These are phyloP conservation scores for Acidiella bohemica DNA, from an alignment of 495 filamentous ascomycete genomes.

Conservation along the genomic window DNA sequence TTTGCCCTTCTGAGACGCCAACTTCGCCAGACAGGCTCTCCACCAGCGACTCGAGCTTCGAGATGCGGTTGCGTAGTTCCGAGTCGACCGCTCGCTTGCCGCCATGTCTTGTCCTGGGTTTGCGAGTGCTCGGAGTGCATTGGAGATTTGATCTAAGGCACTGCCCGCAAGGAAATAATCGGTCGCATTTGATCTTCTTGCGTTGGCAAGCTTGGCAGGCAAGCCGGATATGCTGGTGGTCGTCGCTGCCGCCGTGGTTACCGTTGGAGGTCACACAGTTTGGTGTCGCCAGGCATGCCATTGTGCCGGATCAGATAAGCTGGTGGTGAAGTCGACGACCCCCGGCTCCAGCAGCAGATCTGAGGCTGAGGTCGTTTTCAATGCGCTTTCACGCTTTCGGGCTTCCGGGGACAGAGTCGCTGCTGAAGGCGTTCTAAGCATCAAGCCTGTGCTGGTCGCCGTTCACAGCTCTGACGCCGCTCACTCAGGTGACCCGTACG, in stretches of 20 bases:
- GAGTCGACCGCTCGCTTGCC: slow-evolving; percentile 14
- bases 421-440: too few species aligned
- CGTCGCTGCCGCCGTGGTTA: not conserved
- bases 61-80: slow-evolving; percentile 14
- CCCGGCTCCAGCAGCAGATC: too few species aligned
- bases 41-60: slow-evolving; percentile 17
- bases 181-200: slow-evolving; percentile 21
- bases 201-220: slow-evolving; percentile 15
- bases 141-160: slow-evolving; percentile 12
- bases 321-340: too few species aligned
- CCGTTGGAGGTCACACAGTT: too few species aligned
- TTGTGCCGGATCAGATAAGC: too few species aligned
- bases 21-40: slow-evolving; percentile 17
- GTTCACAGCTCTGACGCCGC: too few species aligned
- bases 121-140: slow-evolving; percentile 13
- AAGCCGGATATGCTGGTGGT: slow-evolving; percentile 1
- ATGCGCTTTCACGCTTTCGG: too few species aligned
- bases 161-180: slow-evolving; percentile 15
- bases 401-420: too few species aligned
- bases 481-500: too few species aligned
- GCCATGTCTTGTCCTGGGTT: slow-evolving; percentile 13
- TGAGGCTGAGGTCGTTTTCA: too few species aligned
- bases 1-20: not conserved
- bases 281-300: too few species aligned
- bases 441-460: too few species aligned